Percentiles rank a stretch among this genome's conserved stretches.
Conservation (phyloP, 805 yeast species). For the Teunomyces pallodes region DNA sequence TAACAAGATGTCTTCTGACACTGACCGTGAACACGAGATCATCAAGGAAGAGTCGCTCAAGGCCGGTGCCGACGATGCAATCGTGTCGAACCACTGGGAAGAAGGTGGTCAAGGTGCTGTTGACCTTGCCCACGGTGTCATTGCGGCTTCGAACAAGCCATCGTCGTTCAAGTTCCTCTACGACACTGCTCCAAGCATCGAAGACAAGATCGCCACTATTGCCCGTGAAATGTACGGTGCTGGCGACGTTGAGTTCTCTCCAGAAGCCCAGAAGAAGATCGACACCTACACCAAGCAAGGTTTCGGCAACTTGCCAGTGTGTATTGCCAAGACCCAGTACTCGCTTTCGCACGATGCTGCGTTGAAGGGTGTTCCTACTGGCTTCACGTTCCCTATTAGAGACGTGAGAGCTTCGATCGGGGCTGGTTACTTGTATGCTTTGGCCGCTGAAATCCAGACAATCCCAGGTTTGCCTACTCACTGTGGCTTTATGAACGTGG, state of each 20-base stretch:
- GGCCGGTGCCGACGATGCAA: constrained; percentile 80
- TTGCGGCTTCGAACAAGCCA: constrained; percentile 49
- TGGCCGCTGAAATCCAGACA: constrained; percentile 84
- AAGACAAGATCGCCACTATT: constrained; percentile 63
- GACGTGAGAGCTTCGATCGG: constrained; percentile 77
- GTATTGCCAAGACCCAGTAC: constrained; percentile 85
- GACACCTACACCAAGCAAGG: constrained; percentile 71
- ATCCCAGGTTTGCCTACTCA: constrained; percentile 86
- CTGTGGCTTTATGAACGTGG: constrained; percentile 84
- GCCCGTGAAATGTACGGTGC: constrained; percentile 82
- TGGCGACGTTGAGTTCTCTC: constrained; percentile 62
- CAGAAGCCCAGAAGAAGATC: constrained; percentile 67
- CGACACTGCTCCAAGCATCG: constrained; percentile 57
- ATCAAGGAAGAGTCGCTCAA: constrained; percentile 64
- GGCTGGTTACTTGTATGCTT: constrained; percentile 81
- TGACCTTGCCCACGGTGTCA: constrained; percentile 68
- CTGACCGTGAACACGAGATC: constrained; percentile 64
- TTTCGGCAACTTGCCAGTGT: constrained; percentile 72
- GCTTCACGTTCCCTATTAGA: constrained; percentile 76
- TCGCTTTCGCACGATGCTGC: constrained; percentile 80
- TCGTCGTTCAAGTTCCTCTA: constrained; percentile 55
- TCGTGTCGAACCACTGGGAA: constrained; percentile 83
- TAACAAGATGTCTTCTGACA: constrained; percentile 73
- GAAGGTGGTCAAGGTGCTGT: constrained; percentile 83
- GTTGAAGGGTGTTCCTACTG: constrained; percentile 80